Conservation (phyloP, 2,329 filamentous ascomycete species). For the Metarhizium brunneum region DNA sequence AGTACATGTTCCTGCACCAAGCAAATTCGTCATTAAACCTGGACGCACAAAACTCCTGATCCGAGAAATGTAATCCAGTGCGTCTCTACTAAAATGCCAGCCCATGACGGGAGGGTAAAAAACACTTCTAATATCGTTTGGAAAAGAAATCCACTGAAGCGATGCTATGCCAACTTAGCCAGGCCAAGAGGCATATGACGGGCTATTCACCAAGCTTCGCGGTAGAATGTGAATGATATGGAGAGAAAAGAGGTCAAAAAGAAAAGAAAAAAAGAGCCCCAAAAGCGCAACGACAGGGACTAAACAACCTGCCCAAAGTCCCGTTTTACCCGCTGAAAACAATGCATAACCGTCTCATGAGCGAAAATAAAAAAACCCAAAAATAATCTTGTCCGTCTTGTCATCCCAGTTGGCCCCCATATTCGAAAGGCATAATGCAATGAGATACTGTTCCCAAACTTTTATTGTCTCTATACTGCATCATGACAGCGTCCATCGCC, state of each 20-base stretch:
- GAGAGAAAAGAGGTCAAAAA: conserved; percentile 5
- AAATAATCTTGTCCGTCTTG: not conserved
- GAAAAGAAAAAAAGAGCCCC: not conserved
- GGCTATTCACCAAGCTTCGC: not conserved
- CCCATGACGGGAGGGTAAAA: conserved; percentile 6
- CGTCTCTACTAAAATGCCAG: conserved; percentile 11
- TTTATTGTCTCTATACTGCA: conserved; percentile 10
- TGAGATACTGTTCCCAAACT: conserved; percentile 21
- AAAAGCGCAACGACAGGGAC: conserved; percentile 8
- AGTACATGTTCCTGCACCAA: not conserved
- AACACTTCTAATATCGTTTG: conserved; percentile 9
- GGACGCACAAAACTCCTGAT: conserved; percentile 8
- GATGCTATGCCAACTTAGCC: not conserved
- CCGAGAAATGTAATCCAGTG: not conserved
- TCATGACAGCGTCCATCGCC: conserved; percentile 4
- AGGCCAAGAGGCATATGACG: not conserved
- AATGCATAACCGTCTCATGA: conserved; percentile 29
- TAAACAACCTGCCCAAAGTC: conserved; percentile 7
- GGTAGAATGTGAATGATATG: not conserved
- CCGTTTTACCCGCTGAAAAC: conserved; percentile 26
- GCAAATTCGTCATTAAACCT: conserved; percentile 13
- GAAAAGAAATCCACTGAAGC: conserved; percentile 8
- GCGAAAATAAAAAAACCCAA: not conserved
- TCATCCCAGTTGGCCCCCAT: conserved; percentile 10
- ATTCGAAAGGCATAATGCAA: conserved; percentile 16